Base-by-base conservation (phyloP, 257 asterid genomes). In the Anisodus acutangulus region DNA sequence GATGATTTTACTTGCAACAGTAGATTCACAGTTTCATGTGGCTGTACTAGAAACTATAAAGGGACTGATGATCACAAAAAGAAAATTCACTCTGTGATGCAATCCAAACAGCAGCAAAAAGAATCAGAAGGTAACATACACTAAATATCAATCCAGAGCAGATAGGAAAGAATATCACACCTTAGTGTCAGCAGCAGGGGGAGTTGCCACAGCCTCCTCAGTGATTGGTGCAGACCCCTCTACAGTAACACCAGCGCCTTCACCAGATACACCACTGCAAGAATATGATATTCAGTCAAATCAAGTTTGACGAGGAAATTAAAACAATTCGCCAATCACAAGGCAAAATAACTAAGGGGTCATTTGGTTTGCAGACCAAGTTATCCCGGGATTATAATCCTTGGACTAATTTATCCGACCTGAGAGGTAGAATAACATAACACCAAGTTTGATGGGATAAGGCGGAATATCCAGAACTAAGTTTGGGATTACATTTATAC, bases 191-290 rank as follows among this genome's bases (percentile, higher is more conserved):
- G 89, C 86, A 63, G 88, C 90, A 39, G 94, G 91, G 26, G 98
- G 94, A 35, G 97, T 90, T 35, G 93, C 95, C 80, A 91, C 74
- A 13, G 91, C 91, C 26, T 41, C 45, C 6, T 41, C 89, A 2
- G 86, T 9, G 45, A 84, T 88, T 3, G 90, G 87, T 60, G 91
- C 97, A 79, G 87, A 86, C 62, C 98, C 97, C 83, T 90, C 86
- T 37, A 94, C 68, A 9, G 13, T 85, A 4, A 94, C 94, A 85
- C 98, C 94, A 81, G 86, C 69, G 82, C 97, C 98, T 82, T 91
- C 95, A 2, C 87, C 97, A 19, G 94, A 90, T 80, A 92, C 95
- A 72, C 97, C 98, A 79, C 98, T 95, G 85, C 81, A 76, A 8
- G 59, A 22, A 49, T 49, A 74, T 72, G 19, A 47, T 19, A n/a